phyloP scores from a whole-genome alignment of 176 grass and related monocot species.

The Eremochloa ophiuroides region DNA sequence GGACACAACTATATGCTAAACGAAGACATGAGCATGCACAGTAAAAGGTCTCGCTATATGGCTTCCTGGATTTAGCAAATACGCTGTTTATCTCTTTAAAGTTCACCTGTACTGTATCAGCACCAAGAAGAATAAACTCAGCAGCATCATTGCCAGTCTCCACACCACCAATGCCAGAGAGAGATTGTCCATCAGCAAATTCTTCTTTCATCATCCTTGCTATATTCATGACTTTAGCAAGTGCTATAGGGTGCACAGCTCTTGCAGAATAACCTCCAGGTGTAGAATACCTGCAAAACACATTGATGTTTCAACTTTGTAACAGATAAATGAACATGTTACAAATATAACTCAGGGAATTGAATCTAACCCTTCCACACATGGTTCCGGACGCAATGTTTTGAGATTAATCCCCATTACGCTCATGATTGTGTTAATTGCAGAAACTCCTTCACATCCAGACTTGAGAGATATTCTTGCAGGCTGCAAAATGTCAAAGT shows the following conservation, averaged over 20 bases:
- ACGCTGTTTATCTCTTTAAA: background rate
- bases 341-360: slow-evolving; percentile 2
- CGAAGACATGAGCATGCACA: background rate
- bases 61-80: background rate
- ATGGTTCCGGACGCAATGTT: slow-evolving; percentile 83
- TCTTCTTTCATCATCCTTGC: slow-evolving; percentile 91
- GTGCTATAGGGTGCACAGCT: slow-evolving; percentile 96
- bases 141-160: slow-evolving; percentile 88
- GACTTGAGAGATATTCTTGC: slow-evolving; percentile 79
- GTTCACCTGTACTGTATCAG: slow-evolving; percentile 93
- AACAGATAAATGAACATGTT: background rate
- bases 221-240: slow-evolving; percentile 93
- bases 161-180: slow-evolving; percentile 88
- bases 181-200: slow-evolving; percentile 63
- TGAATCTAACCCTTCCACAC: slow-evolving; percentile 82
- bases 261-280: slow-evolving; percentile 92
- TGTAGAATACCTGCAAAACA: slow-evolving; percentile 70
- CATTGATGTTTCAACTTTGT: slow-evolving; percentile 7
- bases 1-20: background rate
- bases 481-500: slow-evolving; percentile 50
- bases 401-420: slow-evolving; percentile 96
- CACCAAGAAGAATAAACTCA: slow-evolving; percentile 89
- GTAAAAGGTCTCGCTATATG: background rate
- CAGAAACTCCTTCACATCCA: slow-evolving; percentile 87
- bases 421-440: slow-evolving; percentile 99